Conservation (phyloP, 2,329 filamentous ascomycete genomes). For the Lachnellula subtilissima region DNA sequence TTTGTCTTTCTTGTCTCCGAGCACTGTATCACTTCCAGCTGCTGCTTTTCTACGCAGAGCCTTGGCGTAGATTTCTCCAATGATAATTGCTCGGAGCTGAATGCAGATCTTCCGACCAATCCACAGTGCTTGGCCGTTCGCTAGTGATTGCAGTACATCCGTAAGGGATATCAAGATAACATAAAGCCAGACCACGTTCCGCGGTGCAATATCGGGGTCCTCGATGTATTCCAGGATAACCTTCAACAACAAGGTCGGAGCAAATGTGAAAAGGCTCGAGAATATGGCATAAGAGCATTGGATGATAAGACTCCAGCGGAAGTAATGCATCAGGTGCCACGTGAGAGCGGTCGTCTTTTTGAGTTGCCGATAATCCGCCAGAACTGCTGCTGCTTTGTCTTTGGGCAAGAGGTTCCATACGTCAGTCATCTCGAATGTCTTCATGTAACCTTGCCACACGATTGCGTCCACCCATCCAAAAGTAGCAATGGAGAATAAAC, state of each 20-base stretch:
- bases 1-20: slow-evolving; percentile 52
- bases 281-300: slow-evolving; percentile 79
- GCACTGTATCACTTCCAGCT: slow-evolving; percentile 66
- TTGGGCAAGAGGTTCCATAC: slow-evolving; percentile 89
- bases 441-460: slow-evolving; percentile 82
- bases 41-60: slow-evolving; percentile 86
- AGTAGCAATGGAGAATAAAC: slow-evolving; percentile 78
- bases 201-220: slow-evolving; percentile 65
- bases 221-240: slow-evolving; percentile 95
- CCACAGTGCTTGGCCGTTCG: slow-evolving; percentile 84
- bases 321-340: slow-evolving; percentile 78
- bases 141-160: slow-evolving; percentile 74
- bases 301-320: slow-evolving; percentile 67
- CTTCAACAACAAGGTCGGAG: slow-evolving; percentile 84
- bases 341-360: slow-evolving; percentile 77
- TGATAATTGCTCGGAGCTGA: slow-evolving; percentile 85
- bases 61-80: slow-evolving; percentile 97
- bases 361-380: slow-evolving; percentile 77
- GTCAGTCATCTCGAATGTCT: slow-evolving; percentile 73
- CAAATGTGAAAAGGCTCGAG: slow-evolving; percentile 79
- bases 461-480: slow-evolving; percentile 90
- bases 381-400: slow-evolving; percentile 78
- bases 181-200: slow-evolving; percentile 92
- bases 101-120: slow-evolving; percentile 93
- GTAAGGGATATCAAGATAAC: slow-evolving; percentile 85